Evolutionary conservation across 2,329 filamentous ascomycete species (phyloP).

Genomic region (Aspergillus eucalypticola): DNA sequence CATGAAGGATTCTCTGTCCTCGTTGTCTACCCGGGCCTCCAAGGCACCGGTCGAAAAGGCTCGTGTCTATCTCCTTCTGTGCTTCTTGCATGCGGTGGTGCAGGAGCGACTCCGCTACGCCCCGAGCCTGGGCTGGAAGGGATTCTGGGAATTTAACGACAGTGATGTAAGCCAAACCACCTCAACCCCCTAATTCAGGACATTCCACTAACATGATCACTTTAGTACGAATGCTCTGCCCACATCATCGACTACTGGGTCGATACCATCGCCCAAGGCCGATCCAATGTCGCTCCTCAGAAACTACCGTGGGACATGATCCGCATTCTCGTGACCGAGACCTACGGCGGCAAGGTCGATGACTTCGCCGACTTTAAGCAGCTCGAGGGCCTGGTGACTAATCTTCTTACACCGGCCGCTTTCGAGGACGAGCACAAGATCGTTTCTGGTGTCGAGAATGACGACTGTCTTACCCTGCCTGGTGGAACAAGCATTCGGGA

Average conservation of each 20-base stretch:
- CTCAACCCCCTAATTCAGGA: neutral
- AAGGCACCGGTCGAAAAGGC: constrained; percentile 89
- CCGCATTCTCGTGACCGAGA: constrained; percentile 84
- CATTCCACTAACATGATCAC: constrained; percentile 23
- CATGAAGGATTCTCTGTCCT: constrained; percentile 95
- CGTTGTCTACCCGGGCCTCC: constrained; percentile 70
- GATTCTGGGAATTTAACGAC: constrained; percentile 99
- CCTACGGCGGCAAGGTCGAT: constrained; percentile 97
- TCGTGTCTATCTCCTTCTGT: constrained; percentile 84
- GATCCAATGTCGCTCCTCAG: constrained; percentile 88
- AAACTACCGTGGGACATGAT: constrained; percentile 98
- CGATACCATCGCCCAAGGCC: constrained; percentile 75
- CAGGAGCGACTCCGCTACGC: constrained; percentile 94
- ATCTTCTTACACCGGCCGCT: constrained; percentile 79
- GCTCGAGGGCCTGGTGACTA: constrained; percentile 71
- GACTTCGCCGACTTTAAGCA: constrained; percentile 79
- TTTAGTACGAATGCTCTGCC: constrained; percentile 90
- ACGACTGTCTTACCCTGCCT: constrained; percentile 70
- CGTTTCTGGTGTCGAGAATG: constrained; percentile 65
- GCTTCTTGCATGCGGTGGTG: constrained; percentile 92
- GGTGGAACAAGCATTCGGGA: constrained; percentile 78
- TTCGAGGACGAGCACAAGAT: constrained; percentile 93
- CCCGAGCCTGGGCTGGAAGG: constrained; percentile 92
- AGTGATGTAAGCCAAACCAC: constrained; percentile 77
- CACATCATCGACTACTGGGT: constrained; percentile 97